Percentiles rank a stretch among this genome's conserved stretches.
Evolutionary conservation across 2,329 filamentous ascomycete genomes (phyloP).

Genomic region (Lasiodiplodia sp.): DNA sequence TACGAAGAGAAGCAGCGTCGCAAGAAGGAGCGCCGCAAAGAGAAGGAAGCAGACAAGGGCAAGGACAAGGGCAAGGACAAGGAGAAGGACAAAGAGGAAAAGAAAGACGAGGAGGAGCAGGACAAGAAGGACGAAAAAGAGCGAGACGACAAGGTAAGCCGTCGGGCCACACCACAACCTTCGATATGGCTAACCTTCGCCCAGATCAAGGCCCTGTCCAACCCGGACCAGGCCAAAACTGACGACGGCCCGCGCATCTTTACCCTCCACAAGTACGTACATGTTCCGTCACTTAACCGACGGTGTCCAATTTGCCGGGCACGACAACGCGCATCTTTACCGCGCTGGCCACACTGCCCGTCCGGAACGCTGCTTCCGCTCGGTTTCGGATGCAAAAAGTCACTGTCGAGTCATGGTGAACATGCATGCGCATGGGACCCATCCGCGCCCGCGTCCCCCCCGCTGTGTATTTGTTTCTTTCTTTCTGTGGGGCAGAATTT

Average conservation of each 20-base stretch:
- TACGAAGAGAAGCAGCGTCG: slow-evolving; percentile 64
- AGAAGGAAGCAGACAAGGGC: slow-evolving; percentile 53
- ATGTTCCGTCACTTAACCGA: slow-evolving; percentile 1
- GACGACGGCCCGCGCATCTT: slow-evolving; percentile 82
- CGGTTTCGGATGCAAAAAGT: not conserved
- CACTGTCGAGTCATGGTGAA: not conserved
- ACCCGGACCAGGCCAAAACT: slow-evolving; percentile 50
- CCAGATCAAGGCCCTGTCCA: slow-evolving; percentile 58
- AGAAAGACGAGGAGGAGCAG: slow-evolving; percentile 69
- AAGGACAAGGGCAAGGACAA: slow-evolving; percentile 54
- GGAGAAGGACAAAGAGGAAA: slow-evolving; percentile 64
- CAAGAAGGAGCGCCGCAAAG: slow-evolving; percentile 59
- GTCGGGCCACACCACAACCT: not conserved
- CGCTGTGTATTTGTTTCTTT: not conserved
- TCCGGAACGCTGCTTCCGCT: not conserved
- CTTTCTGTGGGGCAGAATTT: not conserved
- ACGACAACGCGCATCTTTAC: slow-evolving; percentile 1
- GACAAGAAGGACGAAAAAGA: slow-evolving; percentile 71
- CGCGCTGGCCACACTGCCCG: not conserved
- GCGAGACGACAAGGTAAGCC: slow-evolving; percentile 63
- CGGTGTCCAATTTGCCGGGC: not conserved
- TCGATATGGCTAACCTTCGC: not conserved
- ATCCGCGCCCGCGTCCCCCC: not conserved
- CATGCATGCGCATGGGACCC: not conserved
- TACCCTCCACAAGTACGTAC: slow-evolving; percentile 75